phyloP scores from a whole-genome alignment of 2,329 filamentous ascomycete species.

The Nemania sp. region DNA sequence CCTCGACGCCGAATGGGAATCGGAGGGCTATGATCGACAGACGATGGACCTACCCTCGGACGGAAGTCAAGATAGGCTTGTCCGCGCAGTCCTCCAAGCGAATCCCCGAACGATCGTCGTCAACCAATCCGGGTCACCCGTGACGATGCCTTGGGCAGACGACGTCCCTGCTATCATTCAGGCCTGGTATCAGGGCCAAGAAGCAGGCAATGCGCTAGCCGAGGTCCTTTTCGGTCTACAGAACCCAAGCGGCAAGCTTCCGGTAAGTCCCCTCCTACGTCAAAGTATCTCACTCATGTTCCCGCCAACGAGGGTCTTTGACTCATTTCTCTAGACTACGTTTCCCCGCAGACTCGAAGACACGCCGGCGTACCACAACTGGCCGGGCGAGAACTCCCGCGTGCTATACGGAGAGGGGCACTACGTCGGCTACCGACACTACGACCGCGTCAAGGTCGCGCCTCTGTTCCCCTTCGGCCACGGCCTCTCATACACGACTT shows the following conservation, averaged over 20 bases:
- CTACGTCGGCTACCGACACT: slow-evolving; percentile 74
- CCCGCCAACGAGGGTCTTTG: slow-evolving; percentile 4
- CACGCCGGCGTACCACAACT: slow-evolving; percentile 73
- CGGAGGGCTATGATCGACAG: slow-evolving; percentile 70
- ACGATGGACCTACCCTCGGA: slow-evolving; percentile 63
- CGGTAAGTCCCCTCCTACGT: slow-evolving; percentile 46
- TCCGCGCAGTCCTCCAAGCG: slow-evolving; percentile 63
- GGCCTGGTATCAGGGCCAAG: slow-evolving; percentile 72
- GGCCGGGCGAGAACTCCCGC: slow-evolving; percentile 70
- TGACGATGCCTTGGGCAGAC: slow-evolving; percentile 72
- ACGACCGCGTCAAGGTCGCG: slow-evolving; percentile 63
- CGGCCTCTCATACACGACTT: slow-evolving; percentile 73
- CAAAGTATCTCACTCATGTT: not conserved
- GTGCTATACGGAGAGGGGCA: slow-evolving; percentile 74
- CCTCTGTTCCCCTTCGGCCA: slow-evolving; percentile 75
- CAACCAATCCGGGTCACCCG: slow-evolving; percentile 70
- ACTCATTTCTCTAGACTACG: slow-evolving; percentile 52
- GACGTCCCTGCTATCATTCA: slow-evolving; percentile 69
- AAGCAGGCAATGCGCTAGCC: slow-evolving; percentile 69
- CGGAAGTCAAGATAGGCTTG: slow-evolving; percentile 64
- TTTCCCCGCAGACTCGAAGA: slow-evolving; percentile 68
- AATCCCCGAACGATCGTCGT: slow-evolving; percentile 71
- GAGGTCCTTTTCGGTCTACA: slow-evolving; percentile 67
- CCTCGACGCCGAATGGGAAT: slow-evolving; percentile 75
- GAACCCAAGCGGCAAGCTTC: slow-evolving; percentile 71